Evolutionary conservation across 306 rosid species (phyloP), one percentile per base, ranked within the genome.

Genomic region (Trifolium repens): DNA sequence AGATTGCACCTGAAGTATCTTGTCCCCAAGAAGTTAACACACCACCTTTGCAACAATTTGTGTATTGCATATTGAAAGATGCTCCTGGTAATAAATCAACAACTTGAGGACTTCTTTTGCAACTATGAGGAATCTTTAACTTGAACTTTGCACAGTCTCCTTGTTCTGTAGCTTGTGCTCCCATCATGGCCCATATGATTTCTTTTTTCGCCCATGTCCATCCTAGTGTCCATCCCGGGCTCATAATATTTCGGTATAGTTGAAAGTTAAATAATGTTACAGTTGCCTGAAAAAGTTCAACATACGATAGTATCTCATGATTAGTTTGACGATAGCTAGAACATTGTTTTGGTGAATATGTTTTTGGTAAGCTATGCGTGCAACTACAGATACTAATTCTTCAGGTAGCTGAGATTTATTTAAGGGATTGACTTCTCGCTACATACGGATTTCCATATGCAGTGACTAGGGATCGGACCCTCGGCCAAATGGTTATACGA

Each of bases 131-230:
- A 6, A 86, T 73, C 55, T 44, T 73, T 67, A 85, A 75, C 84
- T 85, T 87, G 91, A 87, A 88, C 64, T 85, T 92, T 27, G 97
- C 75, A 79, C 97, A 92, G 14, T 92, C 81, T 72, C 97, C 97
- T 89, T 91, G 98, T 75, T 88, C 89, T 74, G 91, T 88, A 7
- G 96, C 87, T 75, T 93, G 91, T 49, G 96, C 96, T 69, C 97
- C 98, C 74, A 87, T 72, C 89, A 88, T 71, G 4, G 88, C 67
- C 97, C 88, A 83, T 7, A 92, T 90, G 7, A 92, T 79, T 77
- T 92, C 96, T 42, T 86, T 88, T 69, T 90, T 92, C 9, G 91
- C 90, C 96, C 98, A 92, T 52, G 85, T 76, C 96, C 98, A 92
- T 15, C 90, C 91, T 39, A 90, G 9, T 34, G 83, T 82, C 98